Evolutionary conservation across 1,284 basidiomycete species (phyloP), one percentile per base, ranked within the genome.

Genomic region (Marasmius sp.): DNA sequence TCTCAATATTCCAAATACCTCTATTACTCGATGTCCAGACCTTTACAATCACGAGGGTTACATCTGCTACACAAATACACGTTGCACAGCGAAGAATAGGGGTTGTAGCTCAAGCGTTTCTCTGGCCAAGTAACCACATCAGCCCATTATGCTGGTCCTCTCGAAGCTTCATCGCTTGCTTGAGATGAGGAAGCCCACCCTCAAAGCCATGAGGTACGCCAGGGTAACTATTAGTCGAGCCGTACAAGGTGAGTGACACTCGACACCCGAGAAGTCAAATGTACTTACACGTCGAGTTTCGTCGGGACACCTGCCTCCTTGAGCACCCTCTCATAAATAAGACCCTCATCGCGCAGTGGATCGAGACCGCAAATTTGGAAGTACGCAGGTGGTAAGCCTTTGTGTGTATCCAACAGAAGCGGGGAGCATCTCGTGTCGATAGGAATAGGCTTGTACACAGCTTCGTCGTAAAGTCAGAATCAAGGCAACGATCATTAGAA

Each of bases 331-430:
- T 61, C 60, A 45, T 64, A 64, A 1, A 64, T 48, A 16, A 64
- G 39, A 0, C 60, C 63, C 43, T 64, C 63, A 45, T 64, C 63
- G 18, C 63, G 63, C 45, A 64, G 47, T 27, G 63, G 63, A 50
- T 64, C 63, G 1, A 61, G 53, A 27, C 63, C 63, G 58, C 60
- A 61, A 12, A 64, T 43, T 38, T 61, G 63, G 7, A 64, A 11
- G 48, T 59, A 60, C 8, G 56, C 58, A 8, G 60, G 63, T 38
- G 63, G 60, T 7, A 60, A 34, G n/a, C 60, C 60, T 41, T 52
- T 54, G 47, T 59, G 63, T 38, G 57, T 38, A 14, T 57, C 41
- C 3, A 64, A 43, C 10, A 62, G 34, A 6, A 54, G 10, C 1
- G 61, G 63, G 14, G 61, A 61, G 16, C 59, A 37, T 3, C 57